A percentile compares a stretch with the other conserved stretches of the same genome.
phyloP scores from a whole-genome alignment of 352 stramenopile genomes.

The Stramenopiles sp. region DNA sequence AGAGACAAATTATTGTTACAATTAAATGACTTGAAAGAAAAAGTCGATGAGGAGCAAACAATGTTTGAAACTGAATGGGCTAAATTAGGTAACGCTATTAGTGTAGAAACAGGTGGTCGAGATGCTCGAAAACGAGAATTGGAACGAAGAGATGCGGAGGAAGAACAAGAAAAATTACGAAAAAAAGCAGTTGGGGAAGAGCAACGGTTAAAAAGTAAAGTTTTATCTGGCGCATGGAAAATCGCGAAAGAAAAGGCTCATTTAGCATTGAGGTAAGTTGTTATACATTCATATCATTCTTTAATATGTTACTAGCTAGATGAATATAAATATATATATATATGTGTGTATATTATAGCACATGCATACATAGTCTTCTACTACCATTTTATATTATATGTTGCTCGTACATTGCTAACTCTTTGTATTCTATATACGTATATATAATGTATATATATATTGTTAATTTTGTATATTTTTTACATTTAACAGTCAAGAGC shows the following conservation, averaged over 20 bases:
- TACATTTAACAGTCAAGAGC: no score
- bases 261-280: no score
- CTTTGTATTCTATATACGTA: no score
- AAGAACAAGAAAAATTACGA: not conserved
- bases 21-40: not conserved
- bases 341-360: no score
- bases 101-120: constrained; percentile 15
- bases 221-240: constrained; percentile 16
- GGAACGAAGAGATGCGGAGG: not conserved
- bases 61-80: constrained; percentile 66
- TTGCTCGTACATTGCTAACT: no score
- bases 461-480: no score
- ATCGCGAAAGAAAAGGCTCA: constrained; percentile 14
- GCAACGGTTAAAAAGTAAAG: constrained; percentile 16
- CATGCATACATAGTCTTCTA: no score
- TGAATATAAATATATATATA: no score
- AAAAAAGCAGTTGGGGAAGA: constrained; percentile 20
- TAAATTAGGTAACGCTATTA: constrained; percentile 10
- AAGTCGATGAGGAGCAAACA: constrained; percentile 53
- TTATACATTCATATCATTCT: no score
- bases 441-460: constrained; percentile 66
- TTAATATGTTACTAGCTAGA: no score
- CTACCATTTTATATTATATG: no score
- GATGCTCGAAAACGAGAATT: constrained; percentile 18
- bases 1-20: constrained; percentile 41